phyloP scores from a whole-genome alignment of 1,284 basidiomycete genomes.

The Moesziomyces sp. region DNA sequence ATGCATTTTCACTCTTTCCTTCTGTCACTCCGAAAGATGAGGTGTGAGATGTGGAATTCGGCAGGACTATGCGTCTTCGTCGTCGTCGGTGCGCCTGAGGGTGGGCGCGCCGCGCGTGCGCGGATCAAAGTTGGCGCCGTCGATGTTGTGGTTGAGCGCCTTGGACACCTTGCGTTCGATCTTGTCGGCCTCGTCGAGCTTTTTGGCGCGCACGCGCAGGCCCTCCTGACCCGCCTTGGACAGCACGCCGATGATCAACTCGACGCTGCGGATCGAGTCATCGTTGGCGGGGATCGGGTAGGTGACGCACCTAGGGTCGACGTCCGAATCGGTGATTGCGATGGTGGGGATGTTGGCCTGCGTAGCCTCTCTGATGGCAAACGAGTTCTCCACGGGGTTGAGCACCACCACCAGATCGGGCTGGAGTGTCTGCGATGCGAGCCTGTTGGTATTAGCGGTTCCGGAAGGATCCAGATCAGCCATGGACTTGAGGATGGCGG shows the following conservation, averaged over 20 bases:
- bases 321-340: conserved; percentile 88
- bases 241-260: conserved; percentile 88
- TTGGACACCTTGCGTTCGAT: conserved; percentile 41
- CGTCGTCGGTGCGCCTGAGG: conserved; percentile 6
- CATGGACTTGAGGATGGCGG: conserved; percentile 57
- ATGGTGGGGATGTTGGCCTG: conserved; percentile 70
- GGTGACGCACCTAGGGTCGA: conserved; percentile 94
- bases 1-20: not conserved
- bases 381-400: conserved; percentile 83
- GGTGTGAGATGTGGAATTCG: too few species aligned
- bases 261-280: conserved; percentile 88
- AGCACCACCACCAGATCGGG: conserved; percentile 90
- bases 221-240: conserved; percentile 80
- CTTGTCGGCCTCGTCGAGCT: conserved; percentile 57
- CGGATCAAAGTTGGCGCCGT: conserved; percentile 45
- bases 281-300: conserved; percentile 99
- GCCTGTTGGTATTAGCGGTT: conserved; percentile 55
- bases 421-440: conserved; percentile 74
- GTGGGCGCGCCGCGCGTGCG: conserved; percentile 16
- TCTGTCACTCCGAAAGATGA: too few species aligned
- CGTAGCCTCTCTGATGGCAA: conserved; percentile 69
- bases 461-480: conserved; percentile 32
- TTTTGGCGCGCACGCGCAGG: conserved; percentile 42
- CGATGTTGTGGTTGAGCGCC: conserved; percentile 18
- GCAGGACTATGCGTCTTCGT: conserved; percentile 6